Conservation (phyloP, 1,284 basidiomycete species). For the Inonotus obliquus region DNA sequence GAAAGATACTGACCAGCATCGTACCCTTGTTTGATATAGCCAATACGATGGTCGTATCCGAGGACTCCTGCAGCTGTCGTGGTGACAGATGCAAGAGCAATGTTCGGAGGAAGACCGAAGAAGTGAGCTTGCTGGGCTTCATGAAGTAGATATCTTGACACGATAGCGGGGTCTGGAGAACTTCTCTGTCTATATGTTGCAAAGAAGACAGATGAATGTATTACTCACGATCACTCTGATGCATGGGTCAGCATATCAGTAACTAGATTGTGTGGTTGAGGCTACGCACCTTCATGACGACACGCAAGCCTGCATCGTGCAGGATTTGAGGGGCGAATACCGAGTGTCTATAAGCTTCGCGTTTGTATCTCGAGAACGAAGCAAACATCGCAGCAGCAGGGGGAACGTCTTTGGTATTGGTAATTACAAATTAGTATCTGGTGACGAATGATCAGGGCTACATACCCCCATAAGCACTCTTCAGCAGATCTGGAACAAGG, state of each 20-base stretch:
- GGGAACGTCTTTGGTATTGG: slow-evolving; percentile 25
- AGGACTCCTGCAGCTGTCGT: slow-evolving; percentile 42
- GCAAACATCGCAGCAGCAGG: slow-evolving; percentile 52
- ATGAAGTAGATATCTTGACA: slow-evolving; percentile 44
- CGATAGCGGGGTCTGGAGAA: slow-evolving; percentile 20
- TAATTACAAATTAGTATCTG: neutral
- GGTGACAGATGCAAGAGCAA: slow-evolving; percentile 38
- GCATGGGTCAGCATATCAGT: neutral
- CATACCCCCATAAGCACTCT: slow-evolving; percentile 34
- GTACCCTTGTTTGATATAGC: slow-evolving; percentile 38
- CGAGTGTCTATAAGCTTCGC: slow-evolving; percentile 45
- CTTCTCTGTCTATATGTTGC: neutral
- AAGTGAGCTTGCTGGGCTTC: slow-evolving; percentile 51
- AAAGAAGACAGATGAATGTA: neutral
- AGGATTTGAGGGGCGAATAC: slow-evolving; percentile 49
- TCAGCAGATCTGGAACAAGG: slow-evolving; percentile 45
- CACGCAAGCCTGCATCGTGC: slow-evolving; percentile 39
- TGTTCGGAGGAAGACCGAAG: slow-evolving; percentile 29
- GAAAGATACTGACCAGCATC: slow-evolving; percentile 26
- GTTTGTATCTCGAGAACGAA: slow-evolving; percentile 42
- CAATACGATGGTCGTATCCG: slow-evolving; percentile 50
- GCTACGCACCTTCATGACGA: slow-evolving; percentile 34
- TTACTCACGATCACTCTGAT: slow-evolving; percentile 42
- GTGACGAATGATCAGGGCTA: neutral
- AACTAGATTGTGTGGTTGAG: neutral